Evolutionary conservation across 73 alveolate species (phyloP), one percentile per base, ranked within the genome.

Genomic region (Symbiodinium pilosum): DNA sequence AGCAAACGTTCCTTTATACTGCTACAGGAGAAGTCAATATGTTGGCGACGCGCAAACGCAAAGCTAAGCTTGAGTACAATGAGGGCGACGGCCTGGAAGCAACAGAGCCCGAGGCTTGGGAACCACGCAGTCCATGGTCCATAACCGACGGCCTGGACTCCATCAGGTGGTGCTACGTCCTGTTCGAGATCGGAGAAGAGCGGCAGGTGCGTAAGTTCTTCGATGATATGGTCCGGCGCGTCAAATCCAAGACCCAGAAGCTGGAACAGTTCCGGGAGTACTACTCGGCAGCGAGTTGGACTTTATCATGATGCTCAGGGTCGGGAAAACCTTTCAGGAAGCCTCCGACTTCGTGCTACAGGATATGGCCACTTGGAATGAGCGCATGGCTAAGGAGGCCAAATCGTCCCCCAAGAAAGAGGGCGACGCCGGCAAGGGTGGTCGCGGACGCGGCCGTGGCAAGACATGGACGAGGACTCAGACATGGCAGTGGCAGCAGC

Each of bases 131-230:
- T 16, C 12, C 43, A 4, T 34, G 43, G 30, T 20, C 75, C 8
- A 30, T 84, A 0, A 12, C 43, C 5, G 92, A 84, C 14, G 92
- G 92, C 47, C 7, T 84, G 20, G 16, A 84, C 0, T 39, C 92
- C 34, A 36, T 44, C 42, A 21, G 36, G 6, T 84, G 92, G 92
- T 54, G 71, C 0, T 43, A 28, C 47, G 43, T 84, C 32, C 51
- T 84, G 43, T 36, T 84, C 32, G 75, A 84, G 75, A 3, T 84
- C 3, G 92, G 92, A 9, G 92, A 84, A 9, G 92, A 84, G 47
- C 42, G 6, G 30, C 44, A 84, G 38, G 3, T 42, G 7, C 73
- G 28, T 14, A 40, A 39, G 52, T 84, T 18, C 36, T 32, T 20
- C 30, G 75, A 42, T 16, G 30, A 34, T 43, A 24, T 39, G 38